Base-by-base conservation (phyloP, 1,284 basidiomycete species). In the Omphalotus olearius region DNA sequence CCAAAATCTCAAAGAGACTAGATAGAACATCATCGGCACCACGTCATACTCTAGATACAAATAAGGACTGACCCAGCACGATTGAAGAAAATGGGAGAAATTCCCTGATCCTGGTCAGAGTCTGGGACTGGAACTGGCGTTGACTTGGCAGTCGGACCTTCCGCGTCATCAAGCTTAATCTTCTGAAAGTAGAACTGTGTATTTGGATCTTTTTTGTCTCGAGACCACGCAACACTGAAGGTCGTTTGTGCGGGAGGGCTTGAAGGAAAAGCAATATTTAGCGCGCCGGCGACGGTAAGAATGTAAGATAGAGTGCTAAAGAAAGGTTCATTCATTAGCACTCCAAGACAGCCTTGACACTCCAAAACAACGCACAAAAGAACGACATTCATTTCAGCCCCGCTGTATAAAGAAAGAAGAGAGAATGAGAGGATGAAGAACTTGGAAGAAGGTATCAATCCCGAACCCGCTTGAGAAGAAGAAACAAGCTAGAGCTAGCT, bases 301-400 rank as follows among this genome's bases (percentile, higher is more conserved):
- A 45, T 40, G 13, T 44, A 52, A 25, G 46, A 42, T 4, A 52
- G 28, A 36, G 43, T 17, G 25, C 51, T 52, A n/a, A 5, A 16
- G 3, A 10, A n/a, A 18, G 3, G 2, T 14, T 6, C 14, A 13
- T 10, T n/a, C 13, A 30, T 23, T 13, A 14, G 4, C 7, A 23
- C 14, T 17, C 33, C 9, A 9, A 14, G 17, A 41, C 41, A 18
- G 4, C 20, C 20, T 14, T 7, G 41, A 43, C 11, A 42, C 6
- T 42, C 11, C 16, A 20, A 10, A 43, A 6, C 10, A 2, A 47
- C 45, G 39, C 45, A 47, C 51, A 52, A 52, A 47, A 38, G 39
- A 52, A 26, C 28, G 51, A 42, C 13, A 52, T 36, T 28, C 51
- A 52, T 52, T 44, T 45, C 45, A 47, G 45, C 45, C 51, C 26